A percentile compares a stretch with the other conserved stretches of the same genome.
Evolutionary conservation across 2,329 filamentous ascomycete genomes (phyloP).

Genomic region (Apiospora phragmitis): DNA sequence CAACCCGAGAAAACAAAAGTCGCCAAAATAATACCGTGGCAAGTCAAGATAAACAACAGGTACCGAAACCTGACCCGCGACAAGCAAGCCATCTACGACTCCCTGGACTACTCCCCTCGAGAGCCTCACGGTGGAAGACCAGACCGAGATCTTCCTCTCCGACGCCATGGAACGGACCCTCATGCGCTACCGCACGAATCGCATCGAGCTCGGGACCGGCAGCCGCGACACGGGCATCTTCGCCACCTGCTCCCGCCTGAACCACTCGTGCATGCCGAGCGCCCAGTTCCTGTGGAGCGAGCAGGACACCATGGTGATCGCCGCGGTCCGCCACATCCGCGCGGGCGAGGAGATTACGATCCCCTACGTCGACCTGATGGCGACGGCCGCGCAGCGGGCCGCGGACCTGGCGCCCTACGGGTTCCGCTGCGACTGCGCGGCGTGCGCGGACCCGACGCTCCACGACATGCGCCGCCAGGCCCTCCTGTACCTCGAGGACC

Average conservation of each 20-base stretch:
- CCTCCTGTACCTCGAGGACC: not conserved
- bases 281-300: not conserved
- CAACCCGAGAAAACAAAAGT: too few species aligned
- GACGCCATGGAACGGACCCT: not conserved
- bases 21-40: not conserved
- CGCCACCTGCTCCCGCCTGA: not conserved
- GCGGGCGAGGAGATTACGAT: conserved; percentile 8
- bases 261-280: not conserved
- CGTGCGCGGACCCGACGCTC: not conserved
- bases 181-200: not conserved
- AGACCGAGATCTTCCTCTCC: not conserved
- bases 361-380: conserved; percentile 6
- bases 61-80: not conserved
- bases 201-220: not conserved
- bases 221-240: not conserved
- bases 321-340: conserved; percentile 1
- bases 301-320: not conserved
- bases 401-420: conserved; percentile 3
- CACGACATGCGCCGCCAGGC: conserved; percentile 3
- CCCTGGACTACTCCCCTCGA: not conserved
- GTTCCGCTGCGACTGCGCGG: conserved; percentile 9
- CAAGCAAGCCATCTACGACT: not conserved
- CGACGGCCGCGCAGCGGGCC: not conserved
- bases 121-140: not conserved
- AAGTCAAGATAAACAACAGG: not conserved